phyloP scores from a whole-genome alignment of 1,284 basidiomycete genomes.

The Leccinum pachyderme region DNA sequence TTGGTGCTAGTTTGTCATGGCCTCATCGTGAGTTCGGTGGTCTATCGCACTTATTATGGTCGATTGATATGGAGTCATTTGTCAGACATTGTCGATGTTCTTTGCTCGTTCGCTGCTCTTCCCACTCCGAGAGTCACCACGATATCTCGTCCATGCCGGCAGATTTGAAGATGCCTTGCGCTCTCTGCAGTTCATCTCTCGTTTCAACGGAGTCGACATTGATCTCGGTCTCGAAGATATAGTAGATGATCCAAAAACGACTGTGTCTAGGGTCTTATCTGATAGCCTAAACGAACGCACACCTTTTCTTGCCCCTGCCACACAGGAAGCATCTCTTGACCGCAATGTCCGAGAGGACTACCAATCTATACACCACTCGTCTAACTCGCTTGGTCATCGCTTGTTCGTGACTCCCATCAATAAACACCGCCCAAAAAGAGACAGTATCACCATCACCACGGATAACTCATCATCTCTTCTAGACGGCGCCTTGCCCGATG shows the following conservation, averaged over 20 bases:
- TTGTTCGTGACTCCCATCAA: slow-evolving; percentile 34
- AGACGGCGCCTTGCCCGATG: slow-evolving; percentile 6
- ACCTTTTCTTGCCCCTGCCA: slow-evolving; percentile 24
- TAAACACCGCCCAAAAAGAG: slow-evolving; percentile 22
- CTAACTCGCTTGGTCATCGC: slow-evolving; percentile 37
- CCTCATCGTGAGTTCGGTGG: slow-evolving; percentile 53
- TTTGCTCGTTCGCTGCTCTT: slow-evolving; percentile 86
- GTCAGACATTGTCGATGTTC: slow-evolving; percentile 85
- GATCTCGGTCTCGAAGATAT: slow-evolving; percentile 72
- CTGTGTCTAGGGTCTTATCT: slow-evolving; percentile 10
- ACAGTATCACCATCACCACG: slow-evolving; percentile 1
- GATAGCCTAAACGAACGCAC: slow-evolving; percentile 22
- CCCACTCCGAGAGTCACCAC: slow-evolving; percentile 88
- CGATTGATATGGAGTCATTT: slow-evolving; percentile 3
- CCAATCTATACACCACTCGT: slow-evolving; percentile 39
- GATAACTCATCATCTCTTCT: slow-evolving; percentile 10
- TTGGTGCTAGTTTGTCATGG: slow-evolving; percentile 75
- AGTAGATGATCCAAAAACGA: slow-evolving; percentile 48
- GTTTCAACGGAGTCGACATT: slow-evolving; percentile 76
- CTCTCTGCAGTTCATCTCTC: slow-evolving; percentile 78
- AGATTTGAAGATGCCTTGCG: slow-evolving; percentile 79
- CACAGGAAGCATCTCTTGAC: slow-evolving; percentile 15
- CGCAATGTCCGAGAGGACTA: slow-evolving; percentile 30
- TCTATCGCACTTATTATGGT: neutral
- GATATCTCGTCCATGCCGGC: slow-evolving; percentile 85